phyloP scores from a whole-genome alignment of 2,329 filamentous ascomycete species.

The Aspergillus japonicus region DNA sequence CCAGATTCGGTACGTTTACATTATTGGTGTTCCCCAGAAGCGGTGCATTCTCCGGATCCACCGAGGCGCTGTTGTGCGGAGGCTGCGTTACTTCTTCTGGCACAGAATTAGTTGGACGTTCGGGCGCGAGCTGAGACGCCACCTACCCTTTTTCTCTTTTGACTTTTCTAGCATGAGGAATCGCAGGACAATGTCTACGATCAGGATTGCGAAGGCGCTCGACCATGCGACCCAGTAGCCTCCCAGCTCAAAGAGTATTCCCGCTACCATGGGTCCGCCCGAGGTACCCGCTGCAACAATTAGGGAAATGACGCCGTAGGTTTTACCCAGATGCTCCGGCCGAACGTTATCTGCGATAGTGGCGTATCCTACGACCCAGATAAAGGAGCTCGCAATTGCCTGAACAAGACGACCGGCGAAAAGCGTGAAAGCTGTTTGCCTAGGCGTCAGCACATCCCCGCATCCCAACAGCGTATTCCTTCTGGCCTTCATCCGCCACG shows the following conservation, averaged over 20 bases:
- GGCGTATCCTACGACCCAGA: constrained; percentile 33
- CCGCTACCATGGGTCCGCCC: constrained; percentile 29
- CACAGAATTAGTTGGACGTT: background rate
- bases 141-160: background rate
- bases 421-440: constrained; percentile 12
- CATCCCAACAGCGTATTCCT: background rate
- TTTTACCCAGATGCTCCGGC: constrained; percentile 24
- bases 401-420: constrained; percentile 30
- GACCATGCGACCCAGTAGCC: constrained; percentile 34
- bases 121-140: background rate
- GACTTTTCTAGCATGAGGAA: constrained; percentile 22
- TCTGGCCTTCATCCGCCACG: background rate
- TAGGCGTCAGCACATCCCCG: background rate
- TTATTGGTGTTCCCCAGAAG: background rate
- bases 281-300: constrained; percentile 27
- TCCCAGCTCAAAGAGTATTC: constrained; percentile 26
- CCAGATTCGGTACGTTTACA: background rate
- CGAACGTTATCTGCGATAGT: constrained; percentile 29
- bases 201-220: constrained; percentile 26
- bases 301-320: constrained; percentile 26
- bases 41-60: constrained; percentile 12
- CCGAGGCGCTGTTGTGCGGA: background rate
- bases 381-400: constrained; percentile 24
- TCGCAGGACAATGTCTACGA: constrained; percentile 30
- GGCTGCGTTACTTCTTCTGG: background rate